Evolutionary conservation across 129 eudicot genomes (phyloP), one percentile per base, ranked within the genome.

Genomic region (Ambrosia artemisiifolia): DNA sequence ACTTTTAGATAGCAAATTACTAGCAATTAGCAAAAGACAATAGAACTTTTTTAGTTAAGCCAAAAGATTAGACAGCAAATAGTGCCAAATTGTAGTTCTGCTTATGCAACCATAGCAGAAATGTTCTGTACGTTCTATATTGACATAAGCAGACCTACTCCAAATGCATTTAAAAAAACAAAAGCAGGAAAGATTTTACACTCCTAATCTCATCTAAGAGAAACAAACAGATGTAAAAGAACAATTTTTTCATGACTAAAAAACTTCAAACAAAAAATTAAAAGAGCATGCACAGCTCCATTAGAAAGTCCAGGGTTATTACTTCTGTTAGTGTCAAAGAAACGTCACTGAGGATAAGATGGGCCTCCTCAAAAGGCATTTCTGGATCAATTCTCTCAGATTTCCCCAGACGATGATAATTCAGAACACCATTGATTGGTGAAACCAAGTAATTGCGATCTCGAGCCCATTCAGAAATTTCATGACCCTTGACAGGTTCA

Each of bases 241-340:
- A 47, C 16, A 8, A 60, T 20, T 20, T 65, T 40, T 35, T 17
- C 53, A 3, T 19, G 17, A 14, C 3, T 7, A 70, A 17, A 17
- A 11, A 12, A 19, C 49, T 11, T 61, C 42, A 35, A 77, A 60
- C 16, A 69, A 68, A 16, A 59, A 17, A 57, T 0, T 57, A 18
- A 34, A 60, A 59, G 50, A 67, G 57, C 63, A 24, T 32, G 65
- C 69, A 76, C 70, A 34, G 11, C 50, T 61, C 32, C 48, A 49
- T 70, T 3, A 60, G 44, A 48, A 62, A 44, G 62, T 69, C 62
- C 75, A 64, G 69, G 43, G 67, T 46, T 48, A 67, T 79, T 61
- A 95, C 99, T 97, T 95, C 99, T 4, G 91, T 88, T 49, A 95
- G 61, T 65, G 94, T 86, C 80, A 91, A 80, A 47, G 94, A 88